Evolutionary conservation across 495 filamentous ascomycete genomes (phyloP), one percentile per base, ranked within the genome.

Genomic region (Xylaria nigripes): DNA sequence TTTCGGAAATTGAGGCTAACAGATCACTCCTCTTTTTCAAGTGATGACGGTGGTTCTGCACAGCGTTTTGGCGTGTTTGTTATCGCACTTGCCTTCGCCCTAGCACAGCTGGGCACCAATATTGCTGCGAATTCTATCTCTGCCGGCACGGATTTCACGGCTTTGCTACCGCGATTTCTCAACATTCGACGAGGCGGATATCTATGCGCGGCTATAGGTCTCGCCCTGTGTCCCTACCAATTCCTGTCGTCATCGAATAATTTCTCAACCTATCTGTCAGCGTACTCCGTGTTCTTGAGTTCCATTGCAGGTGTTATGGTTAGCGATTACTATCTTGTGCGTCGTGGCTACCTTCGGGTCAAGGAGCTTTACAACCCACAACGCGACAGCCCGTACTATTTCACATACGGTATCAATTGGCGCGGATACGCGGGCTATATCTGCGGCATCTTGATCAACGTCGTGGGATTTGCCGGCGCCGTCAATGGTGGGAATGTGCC

Each of bases 281-380:
- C 91, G 22, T 96, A 96, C 73, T 90, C 87, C n/a, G 87, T 96
- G 55, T 96, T 96, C 72, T 81, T 96, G 22, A 91, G 86, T 44
- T 88, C 88, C 34, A 93, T 96, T 61, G 91, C 89, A 13, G 91
- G 90, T 16, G 89, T 94, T 51, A 93, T 96, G 64, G 76, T 90
- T 62, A 82, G 73, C 67, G 91, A 96, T 70, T 96, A 96, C 76
- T 96, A 95, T 70, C 58, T 89, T 54, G 88, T 95, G 18, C 87
- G 90, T 54, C 80, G 78, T 27, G 91, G 91, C 36, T 95, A 91
- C 66, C 77, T 91, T 15, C 78, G 90, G 57, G 76, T 92, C 58
- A 82, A 78, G 55, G 83, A 87, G 25, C 81, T 96, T 0, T 96
- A 94, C 75, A 85, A 83, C 45, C 86, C 80, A 19, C 78, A 80